Evolutionary conservation across 345 rosid species (phyloP).

Genomic region (Heritiera fomes): DNA sequence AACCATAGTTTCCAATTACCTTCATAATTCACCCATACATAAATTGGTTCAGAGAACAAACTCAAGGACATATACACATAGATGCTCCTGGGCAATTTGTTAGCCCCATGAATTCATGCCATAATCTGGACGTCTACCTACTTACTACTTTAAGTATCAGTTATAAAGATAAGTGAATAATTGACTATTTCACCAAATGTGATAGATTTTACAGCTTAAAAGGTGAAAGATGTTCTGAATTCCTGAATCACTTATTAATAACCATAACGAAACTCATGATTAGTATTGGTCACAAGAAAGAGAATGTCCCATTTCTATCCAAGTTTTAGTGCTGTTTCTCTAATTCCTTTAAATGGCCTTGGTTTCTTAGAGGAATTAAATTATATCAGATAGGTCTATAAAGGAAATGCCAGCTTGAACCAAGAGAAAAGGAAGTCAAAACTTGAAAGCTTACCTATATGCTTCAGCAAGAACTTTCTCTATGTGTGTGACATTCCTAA

Average conservation of each 20-base stretch:
- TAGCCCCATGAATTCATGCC: not conserved
- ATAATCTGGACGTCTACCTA: not conserved
- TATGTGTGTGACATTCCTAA: conserved; percentile 94
- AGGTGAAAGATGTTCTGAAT: not conserved
- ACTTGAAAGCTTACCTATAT: conserved; percentile 43
- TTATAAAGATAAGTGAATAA: not conserved
- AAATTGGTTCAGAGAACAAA: not conserved
- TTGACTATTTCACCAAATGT: not conserved
- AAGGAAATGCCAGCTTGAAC: not conserved
- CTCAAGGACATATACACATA: not conserved
- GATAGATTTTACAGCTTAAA: not conserved
- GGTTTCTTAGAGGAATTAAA: conserved; percentile 7
- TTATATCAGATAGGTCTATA: not conserved
- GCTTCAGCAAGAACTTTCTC: conserved; percentile 94
- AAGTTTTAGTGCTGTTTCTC: not conserved
- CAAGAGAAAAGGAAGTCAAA: not conserved
- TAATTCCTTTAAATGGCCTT: not conserved
- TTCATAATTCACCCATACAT: no score
- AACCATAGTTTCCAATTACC: not conserved
- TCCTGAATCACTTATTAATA: not conserved
- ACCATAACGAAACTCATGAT: not conserved
- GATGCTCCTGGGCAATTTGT: not conserved
- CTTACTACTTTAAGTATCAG: not conserved
- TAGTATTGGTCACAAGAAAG: not conserved
- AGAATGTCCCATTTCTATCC: not conserved